Evolutionary conservation across 2,329 filamentous ascomycete genomes (phyloP), one percentile per base, ranked within the genome.

Genomic region (Ploettnerulaceae sp.): DNA sequence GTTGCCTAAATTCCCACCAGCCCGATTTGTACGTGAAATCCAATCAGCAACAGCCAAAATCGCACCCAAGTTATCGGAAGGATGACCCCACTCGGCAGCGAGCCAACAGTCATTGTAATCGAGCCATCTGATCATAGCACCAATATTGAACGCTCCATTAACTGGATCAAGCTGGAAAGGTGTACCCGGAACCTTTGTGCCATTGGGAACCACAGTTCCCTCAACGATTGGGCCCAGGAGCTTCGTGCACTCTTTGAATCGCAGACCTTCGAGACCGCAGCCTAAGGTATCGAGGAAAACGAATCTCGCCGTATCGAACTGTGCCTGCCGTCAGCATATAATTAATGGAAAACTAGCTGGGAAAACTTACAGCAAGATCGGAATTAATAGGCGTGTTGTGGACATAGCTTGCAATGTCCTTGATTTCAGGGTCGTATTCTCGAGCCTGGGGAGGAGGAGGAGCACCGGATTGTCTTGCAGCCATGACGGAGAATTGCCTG

Each of bases 41-140:
- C 93, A 98, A 75, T 98, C 93, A 51, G 93, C 89, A 42, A 96
- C 90, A 36, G 91, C 89, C 53, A 98, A 81, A 66, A 98, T 98
- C 62, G 91, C 93, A 54, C 93, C 93, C 59, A 98, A 71, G 76
- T 98, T 98, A 75, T 98, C 93, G 4, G 90, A 96, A 53, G 93
- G 93, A 70, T 98, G 93, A 49, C 93, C 93, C 93, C 93, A 98
- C 74, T 98, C 93, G 47, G 93, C 93, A 34, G 91, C 93, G 55
- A 97, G 77, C 93, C 91, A 98, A 81, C 93, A 97, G 79, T 98
- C 93, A 69, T 98, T 98, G 80, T 97, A 98, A 74, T 98, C 93
- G 63, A 98, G 81, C 93, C 93, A 98, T 66, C 93, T 81, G 73
- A 98, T 95, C 84, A 95, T 95, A 63, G 93, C 86, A 61, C 93